These are phyloP conservation scores for Phoma sp. DNA, from an alignment of 2,329 filamentous ascomycete species.

Conservation along the genomic window DNA sequence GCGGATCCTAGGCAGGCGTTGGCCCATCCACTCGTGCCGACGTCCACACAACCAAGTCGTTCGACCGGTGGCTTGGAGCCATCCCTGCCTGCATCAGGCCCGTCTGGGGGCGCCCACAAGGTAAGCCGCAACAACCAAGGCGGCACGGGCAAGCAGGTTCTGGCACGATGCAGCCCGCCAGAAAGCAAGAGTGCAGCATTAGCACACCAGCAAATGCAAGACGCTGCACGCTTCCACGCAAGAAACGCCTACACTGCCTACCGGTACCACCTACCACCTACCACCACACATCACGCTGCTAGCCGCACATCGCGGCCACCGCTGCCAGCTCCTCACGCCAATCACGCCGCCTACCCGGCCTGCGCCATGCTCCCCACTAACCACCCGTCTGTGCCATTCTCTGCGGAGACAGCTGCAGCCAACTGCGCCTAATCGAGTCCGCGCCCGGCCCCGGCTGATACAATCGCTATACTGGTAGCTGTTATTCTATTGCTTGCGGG, in stretches of 20 bases:
- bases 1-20: conserved; percentile 26
- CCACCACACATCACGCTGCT: neutral
- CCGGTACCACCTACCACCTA: no score
- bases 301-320: conserved; percentile 7
- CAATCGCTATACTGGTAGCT: neutral
- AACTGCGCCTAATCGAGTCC: conserved; percentile 8
- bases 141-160: conserved; percentile 12
- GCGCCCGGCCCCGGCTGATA: conserved; percentile 13
- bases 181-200: neutral
- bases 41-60: conserved; percentile 31
- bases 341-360: conserved; percentile 22
- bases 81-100: conserved; percentile 30
- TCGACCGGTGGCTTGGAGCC: conserved; percentile 37
- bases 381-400: conserved; percentile 24
- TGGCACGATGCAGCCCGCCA: conserved; percentile 3
- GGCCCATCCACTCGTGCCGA: conserved; percentile 28
- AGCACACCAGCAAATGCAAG: neutral
- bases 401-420: conserved; percentile 8
- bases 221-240: neutral
- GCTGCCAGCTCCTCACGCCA: conserved; percentile 20
- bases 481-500: conserved; percentile 13
- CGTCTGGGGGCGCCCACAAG: conserved; percentile 18
- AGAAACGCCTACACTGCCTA: no score
- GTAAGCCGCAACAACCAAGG: conserved; percentile 9
- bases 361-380: conserved; percentile 21